These are phyloP conservation scores for Helotiales sp. DNA, from an alignment of 2,329 filamentous ascomycete genomes.

Conservation along the genomic window DNA sequence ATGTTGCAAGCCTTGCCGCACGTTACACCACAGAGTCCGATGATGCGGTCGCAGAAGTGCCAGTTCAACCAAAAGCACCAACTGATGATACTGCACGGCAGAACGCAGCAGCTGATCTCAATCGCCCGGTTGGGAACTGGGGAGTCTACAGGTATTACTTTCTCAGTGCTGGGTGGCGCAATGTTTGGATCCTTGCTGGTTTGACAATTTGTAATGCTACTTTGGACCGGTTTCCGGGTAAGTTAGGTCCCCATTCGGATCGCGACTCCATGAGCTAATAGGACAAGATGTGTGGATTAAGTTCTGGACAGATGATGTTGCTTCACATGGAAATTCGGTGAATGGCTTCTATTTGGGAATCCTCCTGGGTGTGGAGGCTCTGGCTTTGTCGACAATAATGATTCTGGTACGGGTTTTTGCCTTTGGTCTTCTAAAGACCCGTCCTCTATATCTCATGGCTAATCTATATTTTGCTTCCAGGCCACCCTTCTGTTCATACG, in stretches of 20 bases:
- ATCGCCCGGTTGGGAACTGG: conserved; percentile 31
- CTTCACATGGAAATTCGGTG: conserved; percentile 32
- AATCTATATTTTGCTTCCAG: not conserved
- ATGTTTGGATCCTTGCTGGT: conserved; percentile 19
- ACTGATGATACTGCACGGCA: conserved; percentile 17
- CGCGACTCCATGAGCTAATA: not conserved
- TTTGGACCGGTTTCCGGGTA: conserved; percentile 28
- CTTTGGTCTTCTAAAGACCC: not conserved
- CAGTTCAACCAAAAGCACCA: conserved; percentile 3
- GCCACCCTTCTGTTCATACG: conserved; percentile 53
- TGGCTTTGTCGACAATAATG: conserved; percentile 22
- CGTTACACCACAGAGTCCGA: conserved; percentile 21
- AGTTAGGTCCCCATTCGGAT: not conserved
- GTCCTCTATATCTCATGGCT: not conserved
- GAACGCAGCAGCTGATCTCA: conserved; percentile 29
- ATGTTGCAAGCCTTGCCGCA: conserved; percentile 30
- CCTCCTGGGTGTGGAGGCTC: conserved; percentile 35
- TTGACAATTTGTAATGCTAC: conserved; percentile 26
- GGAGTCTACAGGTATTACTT: conserved; percentile 32
- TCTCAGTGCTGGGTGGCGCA: conserved; percentile 22
- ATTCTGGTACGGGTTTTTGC: conserved; percentile 25
- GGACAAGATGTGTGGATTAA: conserved; percentile 48
- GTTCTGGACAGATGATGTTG: conserved; percentile 46
- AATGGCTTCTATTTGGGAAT: conserved; percentile 34
- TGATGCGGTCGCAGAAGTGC: conserved; percentile 8